Conservation (phyloP, 1,284 basidiomycete genomes). For the Austroboletus novae-zelandiae region DNA sequence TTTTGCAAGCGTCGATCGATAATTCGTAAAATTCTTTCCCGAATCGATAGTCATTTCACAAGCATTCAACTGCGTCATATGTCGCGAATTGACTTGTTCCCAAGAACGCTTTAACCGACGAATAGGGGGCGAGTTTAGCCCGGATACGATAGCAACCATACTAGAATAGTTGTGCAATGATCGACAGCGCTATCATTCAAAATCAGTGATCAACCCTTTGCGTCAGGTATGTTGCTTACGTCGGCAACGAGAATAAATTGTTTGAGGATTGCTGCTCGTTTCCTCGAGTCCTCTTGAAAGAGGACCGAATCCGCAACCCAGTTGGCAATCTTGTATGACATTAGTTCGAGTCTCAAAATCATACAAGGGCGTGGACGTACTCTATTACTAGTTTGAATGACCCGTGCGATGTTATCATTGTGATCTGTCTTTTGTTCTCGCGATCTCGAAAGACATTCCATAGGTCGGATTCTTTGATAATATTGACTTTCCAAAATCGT, state of each 20-base stretch:
- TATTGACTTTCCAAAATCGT: slow-evolving; percentile 90
- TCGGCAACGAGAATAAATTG: slow-evolving; percentile 94
- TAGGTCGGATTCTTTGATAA: slow-evolving; percentile 86
- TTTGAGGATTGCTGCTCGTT: slow-evolving; percentile 80
- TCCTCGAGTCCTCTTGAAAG: slow-evolving; percentile 81
- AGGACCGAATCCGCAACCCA: slow-evolving; percentile 95
- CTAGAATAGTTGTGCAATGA: slow-evolving; percentile 92
- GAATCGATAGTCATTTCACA: slow-evolving; percentile 86
- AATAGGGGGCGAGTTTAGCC: slow-evolving; percentile 93
- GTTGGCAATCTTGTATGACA: slow-evolving; percentile 66
- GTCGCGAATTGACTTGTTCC: slow-evolving; percentile 81
- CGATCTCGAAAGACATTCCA: slow-evolving; percentile 86
- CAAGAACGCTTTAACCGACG: slow-evolving; percentile 92
- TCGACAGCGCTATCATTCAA: slow-evolving; percentile 72
- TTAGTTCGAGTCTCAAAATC: slow-evolving; percentile 5
- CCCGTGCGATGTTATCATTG: slow-evolving; percentile 81
- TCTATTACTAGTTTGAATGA: slow-evolving; percentile 91
- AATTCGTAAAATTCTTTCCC: slow-evolving; percentile 91
- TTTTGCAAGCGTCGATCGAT: slow-evolving; percentile 81
- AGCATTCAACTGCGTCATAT: slow-evolving; percentile 62
- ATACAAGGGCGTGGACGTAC: slow-evolving; percentile 41
- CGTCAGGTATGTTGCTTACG: slow-evolving; percentile 48
- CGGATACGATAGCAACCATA: slow-evolving; percentile 94
- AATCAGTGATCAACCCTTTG: not conserved
- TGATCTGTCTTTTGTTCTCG: slow-evolving; percentile 72